phyloP scores from a whole-genome alignment of 83 land plant species.

The Thuja plicata region DNA sequence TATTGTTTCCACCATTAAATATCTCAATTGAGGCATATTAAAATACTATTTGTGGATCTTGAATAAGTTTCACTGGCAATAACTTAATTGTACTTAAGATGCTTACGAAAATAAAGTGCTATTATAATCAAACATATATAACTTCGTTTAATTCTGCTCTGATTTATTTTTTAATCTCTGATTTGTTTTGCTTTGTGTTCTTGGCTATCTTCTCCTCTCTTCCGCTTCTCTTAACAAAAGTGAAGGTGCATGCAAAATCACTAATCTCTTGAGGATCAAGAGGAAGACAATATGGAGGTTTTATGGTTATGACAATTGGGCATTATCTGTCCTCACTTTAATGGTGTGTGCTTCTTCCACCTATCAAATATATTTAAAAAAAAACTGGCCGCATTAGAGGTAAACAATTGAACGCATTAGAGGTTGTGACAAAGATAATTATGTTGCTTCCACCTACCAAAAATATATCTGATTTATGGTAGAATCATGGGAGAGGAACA shows the following conservation, averaged over 20 bases:
- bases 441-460: too few relatives aligned
- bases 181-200: too few relatives aligned
- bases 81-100: neutral
- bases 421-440: too few relatives aligned
- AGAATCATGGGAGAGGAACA: too few relatives aligned
- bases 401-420: too few relatives aligned
- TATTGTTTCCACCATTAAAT: slow-evolving; percentile 42
- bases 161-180: too few relatives aligned
- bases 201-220: too few relatives aligned
- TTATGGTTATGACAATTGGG: neutral
- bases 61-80: neutral
- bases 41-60: neutral
- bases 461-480: too few relatives aligned
- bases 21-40: neutral
- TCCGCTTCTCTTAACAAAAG: neutral
- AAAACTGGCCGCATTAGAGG: too few relatives aligned
- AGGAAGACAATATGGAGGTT: neutral
- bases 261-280: neutral
- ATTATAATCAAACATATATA: neutral
- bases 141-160: too few relatives aligned
- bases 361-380: too few relatives aligned
- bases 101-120: neutral
- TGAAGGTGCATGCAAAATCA: neutral
- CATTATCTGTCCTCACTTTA: neutral
- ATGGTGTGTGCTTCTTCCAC: too few relatives aligned